Base-by-base conservation (phyloP, 768 basidiomycete species). In the Pleurotus cornucopiae region DNA sequence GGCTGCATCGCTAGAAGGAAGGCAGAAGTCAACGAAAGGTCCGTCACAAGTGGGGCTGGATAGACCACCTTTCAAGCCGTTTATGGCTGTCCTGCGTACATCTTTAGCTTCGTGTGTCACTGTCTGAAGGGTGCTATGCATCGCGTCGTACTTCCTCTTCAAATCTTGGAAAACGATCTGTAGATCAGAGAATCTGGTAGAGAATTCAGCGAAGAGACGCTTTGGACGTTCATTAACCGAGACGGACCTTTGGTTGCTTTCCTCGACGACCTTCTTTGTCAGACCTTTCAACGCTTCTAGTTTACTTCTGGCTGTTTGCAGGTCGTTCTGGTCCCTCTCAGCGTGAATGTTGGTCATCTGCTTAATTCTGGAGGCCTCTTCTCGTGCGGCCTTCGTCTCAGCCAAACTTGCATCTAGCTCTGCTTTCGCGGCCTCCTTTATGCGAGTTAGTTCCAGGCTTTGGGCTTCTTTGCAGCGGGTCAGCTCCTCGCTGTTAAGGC, bases 181-280 rank as follows among this genome's bases (percentile, higher is more conserved):
- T 13, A 60, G 47, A 7, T 57, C 47, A 12, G 45, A 39, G 52
- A 54, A 60, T 44, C 59, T 60, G 20, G 16, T 0, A 34, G 30
- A 11, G 0, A 7, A 34, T 34, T 34, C 30, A 4, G 34, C 21
- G 37, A 49, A 12, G 44, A 37, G 20, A 20, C 20, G 1, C 20
- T 45, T 20, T 18, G 39, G 14, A 9, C 16, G 34, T 44, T n/a
- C 41, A 18, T 30, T 4, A 13, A 4, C 13, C 3, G n/a, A 41
- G 18, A 46, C 52, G 9, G 46, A 60, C 59, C 48, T 43, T 16
- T 37, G 34, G 26, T 44, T 48, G 21, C 59, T 49, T 25, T 12
- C 34, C 14, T 60, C 59, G 7, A 60, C 39, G 13, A 14, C 34
- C 37, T 54, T 58, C 37, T 49, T 60, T 5, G 59, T 46, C 11